A percentile compares a stretch with the other conserved stretches of the same genome.
Conservation (phyloP, 208 protist species). For the Borovskyia barvae region DNA sequence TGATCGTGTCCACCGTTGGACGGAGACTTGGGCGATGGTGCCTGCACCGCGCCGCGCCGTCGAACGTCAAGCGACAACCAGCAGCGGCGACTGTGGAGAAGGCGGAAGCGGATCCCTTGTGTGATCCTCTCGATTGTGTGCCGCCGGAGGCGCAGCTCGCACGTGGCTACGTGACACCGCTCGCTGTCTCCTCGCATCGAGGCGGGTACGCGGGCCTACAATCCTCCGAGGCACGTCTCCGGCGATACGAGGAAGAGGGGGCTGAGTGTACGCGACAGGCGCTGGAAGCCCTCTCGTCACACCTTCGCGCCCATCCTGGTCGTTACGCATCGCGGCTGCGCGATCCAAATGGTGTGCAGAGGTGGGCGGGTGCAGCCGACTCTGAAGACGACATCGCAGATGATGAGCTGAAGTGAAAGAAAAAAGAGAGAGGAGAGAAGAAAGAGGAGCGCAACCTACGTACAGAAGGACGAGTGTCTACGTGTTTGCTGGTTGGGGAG, state of each 20-base stretch:
- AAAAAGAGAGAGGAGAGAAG: background rate
- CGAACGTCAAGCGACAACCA: background rate
- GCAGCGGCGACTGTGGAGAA: background rate
- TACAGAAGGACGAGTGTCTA: no score
- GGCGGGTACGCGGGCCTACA: constrained; percentile 2
- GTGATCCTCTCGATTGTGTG: constrained; percentile 12
- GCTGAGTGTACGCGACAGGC: constrained; percentile 49
- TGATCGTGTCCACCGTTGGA: no score
- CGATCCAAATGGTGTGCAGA: constrained; percentile 47
- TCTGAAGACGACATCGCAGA: constrained; percentile 5
- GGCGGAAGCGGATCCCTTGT: background rate
- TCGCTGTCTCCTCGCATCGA: constrained; percentile 4
- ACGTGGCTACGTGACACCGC: constrained; percentile 15
- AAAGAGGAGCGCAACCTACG: background rate
- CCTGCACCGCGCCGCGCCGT: no score
- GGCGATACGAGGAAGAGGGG: constrained; percentile 51
- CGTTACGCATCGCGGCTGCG: constrained; percentile 45
- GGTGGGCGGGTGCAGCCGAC: constrained; percentile 50
- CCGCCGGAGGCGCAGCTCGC: constrained; percentile 11
- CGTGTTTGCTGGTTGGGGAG: background rate
- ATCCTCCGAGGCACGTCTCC: constrained; percentile 19
- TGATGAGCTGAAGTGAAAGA: background rate
- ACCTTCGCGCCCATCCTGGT: constrained; percentile 39
- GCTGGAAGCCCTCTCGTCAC: constrained; percentile 49
- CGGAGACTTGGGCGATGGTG: no score